Conservation (phyloP, 2,329 filamentous ascomycete species). For the Helminthosporium solani region DNA sequence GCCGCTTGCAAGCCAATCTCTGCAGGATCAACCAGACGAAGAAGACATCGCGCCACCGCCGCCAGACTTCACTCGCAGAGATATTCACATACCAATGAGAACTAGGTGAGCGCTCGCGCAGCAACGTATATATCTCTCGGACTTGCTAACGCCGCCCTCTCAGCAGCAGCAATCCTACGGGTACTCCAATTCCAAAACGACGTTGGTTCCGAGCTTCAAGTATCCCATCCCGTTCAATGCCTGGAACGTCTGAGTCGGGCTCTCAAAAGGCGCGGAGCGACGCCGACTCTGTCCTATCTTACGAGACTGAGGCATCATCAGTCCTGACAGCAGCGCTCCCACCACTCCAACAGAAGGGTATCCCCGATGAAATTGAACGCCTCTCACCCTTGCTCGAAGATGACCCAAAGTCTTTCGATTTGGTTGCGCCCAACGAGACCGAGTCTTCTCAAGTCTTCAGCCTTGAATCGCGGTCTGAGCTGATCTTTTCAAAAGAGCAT, state of each 20-base stretch:
- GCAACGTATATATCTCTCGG: not conserved
- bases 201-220: constrained; percentile 19
- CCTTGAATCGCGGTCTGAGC: constrained; percentile 64
- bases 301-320: constrained; percentile 37
- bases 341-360: constrained; percentile 48
- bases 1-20: constrained; percentile 19
- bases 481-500: constrained; percentile 67
- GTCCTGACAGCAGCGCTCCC: constrained; percentile 36
- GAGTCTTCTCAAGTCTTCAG: constrained; percentile 47
- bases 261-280: constrained; percentile 20
- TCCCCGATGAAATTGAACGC: constrained; percentile 44
- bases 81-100: constrained; percentile 40
- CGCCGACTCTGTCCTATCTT: constrained; percentile 39
- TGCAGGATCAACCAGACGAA: constrained; percentile 13
- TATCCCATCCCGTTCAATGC: constrained; percentile 10
- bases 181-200: constrained; percentile 15
- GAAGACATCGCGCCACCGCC: constrained; percentile 33
- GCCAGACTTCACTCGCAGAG: constrained; percentile 39
- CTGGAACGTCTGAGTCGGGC: constrained; percentile 18
- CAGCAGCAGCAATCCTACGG: constrained; percentile 20
- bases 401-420: constrained; percentile 56
- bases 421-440: constrained; percentile 47
- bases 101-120: constrained; percentile 32
- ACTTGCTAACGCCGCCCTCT: not conserved
- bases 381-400: constrained; percentile 54